phyloP scores from a whole-genome alignment of 805 yeast genomes.

The Suhomyces pyralidae region DNA sequence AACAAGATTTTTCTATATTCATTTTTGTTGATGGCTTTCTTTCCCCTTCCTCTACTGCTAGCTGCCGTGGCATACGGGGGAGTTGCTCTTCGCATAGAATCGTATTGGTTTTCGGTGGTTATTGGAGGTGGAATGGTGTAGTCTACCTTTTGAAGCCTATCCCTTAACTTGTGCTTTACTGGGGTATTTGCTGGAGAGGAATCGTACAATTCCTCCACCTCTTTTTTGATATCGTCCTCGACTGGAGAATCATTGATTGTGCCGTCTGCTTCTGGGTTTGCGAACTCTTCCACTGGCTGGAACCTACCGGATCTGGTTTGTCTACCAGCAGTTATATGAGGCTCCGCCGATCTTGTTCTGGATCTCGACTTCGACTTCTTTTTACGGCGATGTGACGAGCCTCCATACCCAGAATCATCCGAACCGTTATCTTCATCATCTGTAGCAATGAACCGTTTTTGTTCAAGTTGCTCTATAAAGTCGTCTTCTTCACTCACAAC shows the following conservation, averaged over 20 bases:
- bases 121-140: conserved; percentile 85
- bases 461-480: conserved; percentile 28
- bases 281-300: conserved; percentile 5
- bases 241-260: conserved; percentile 20
- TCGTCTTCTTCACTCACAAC: conserved; percentile 17
- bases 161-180: conserved; percentile 40
- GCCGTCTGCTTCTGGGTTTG: conserved; percentile 4
- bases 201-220: conserved; percentile 61
- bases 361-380: conserved; percentile 16
- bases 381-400: conserved; percentile 8
- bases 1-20: conserved; percentile 64
- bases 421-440: conserved; percentile 33
- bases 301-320: conserved; percentile 16
- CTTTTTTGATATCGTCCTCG: conserved; percentile 52
- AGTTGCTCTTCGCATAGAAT: conserved; percentile 9
- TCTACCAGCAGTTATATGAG: conserved; percentile 15
- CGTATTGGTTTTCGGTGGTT: conserved; percentile 37
- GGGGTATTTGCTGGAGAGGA: conserved; percentile 53
- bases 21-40: conserved; percentile 38
- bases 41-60: conserved; percentile 37
- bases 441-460: conserved; percentile 34
- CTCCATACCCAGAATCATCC: conserved; percentile 11
- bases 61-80: conserved; percentile 29
- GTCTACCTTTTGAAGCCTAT: conserved; percentile 59
- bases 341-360: conserved; percentile 24